Conservation (phyloP, 352 stramenopile genomes). For the Globisporangium ultimum region DNA sequence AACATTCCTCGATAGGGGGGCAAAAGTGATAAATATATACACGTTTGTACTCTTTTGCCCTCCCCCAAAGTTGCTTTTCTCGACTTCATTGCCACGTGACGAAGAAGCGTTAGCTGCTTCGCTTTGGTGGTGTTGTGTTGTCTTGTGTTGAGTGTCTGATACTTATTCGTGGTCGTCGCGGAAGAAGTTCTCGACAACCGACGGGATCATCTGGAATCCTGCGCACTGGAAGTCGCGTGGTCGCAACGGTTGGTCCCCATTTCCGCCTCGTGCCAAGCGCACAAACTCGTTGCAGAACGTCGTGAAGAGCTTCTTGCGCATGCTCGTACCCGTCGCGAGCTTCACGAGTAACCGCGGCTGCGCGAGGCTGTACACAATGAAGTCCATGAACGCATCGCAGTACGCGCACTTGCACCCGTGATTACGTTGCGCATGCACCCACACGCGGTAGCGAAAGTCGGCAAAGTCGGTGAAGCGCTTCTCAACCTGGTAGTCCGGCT, state of each 20-base stretch:
- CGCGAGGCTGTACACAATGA: slow-evolving; percentile 46
- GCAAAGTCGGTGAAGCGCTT: slow-evolving; percentile 53
- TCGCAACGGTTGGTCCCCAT: slow-evolving; percentile 21
- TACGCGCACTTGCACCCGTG: slow-evolving; percentile 36
- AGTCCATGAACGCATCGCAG: slow-evolving; percentile 48
- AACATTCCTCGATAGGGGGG: neutral
- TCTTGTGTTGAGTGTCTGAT: neutral
- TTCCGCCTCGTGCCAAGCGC: slow-evolving; percentile 32
- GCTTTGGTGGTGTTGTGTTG: neutral
- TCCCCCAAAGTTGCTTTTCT: neutral
- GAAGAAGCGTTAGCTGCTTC: neutral
- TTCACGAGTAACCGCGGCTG: slow-evolving; percentile 51
- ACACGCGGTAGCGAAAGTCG: slow-evolving; percentile 47
- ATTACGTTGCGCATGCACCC: slow-evolving; percentile 40
- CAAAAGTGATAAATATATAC: slow-evolving; percentile 8
- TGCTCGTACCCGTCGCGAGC: slow-evolving; percentile 28
- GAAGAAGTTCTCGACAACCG: slow-evolving; percentile 45
- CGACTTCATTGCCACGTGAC: neutral
- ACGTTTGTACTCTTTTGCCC: slow-evolving; percentile 3
- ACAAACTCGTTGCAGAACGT: slow-evolving; percentile 54
- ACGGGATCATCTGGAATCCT: slow-evolving; percentile 32
- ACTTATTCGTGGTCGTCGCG: slow-evolving; percentile 17
- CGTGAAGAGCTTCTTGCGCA: slow-evolving; percentile 37
- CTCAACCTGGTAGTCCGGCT: slow-evolving; percentile 46
- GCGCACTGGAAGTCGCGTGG: slow-evolving; percentile 28